phyloP scores from a whole-genome alignment of 352 stramenopile genomes.

The Pythium coloratum region DNA sequence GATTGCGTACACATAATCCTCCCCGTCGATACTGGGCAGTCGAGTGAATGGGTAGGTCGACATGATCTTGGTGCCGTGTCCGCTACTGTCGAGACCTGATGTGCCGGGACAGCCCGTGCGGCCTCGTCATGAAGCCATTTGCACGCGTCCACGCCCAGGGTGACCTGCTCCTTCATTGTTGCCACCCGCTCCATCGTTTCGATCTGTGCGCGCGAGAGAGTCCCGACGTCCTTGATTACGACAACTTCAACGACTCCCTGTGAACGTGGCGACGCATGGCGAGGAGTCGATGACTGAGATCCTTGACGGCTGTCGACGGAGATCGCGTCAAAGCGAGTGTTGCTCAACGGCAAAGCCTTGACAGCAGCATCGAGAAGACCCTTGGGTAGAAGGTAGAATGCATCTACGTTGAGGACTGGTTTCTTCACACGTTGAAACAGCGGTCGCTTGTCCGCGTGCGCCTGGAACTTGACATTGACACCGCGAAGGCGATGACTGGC shows the following conservation, averaged over 20 bases:
- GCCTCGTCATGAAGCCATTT: background rate
- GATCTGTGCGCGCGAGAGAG: background rate
- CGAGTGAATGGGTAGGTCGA: background rate
- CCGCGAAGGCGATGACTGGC: background rate
- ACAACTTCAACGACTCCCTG: background rate
- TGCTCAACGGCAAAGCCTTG: background rate
- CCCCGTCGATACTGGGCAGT: background rate
- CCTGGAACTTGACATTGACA: background rate
- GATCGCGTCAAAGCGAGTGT: background rate
- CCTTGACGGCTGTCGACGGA: background rate
- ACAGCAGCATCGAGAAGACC: background rate
- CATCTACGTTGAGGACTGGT: background rate
- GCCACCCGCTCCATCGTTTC: background rate
- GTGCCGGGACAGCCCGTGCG: background rate
- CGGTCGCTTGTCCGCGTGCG: background rate
- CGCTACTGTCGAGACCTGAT: background rate
- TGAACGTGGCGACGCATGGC: background rate
- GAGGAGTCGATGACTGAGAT: background rate
- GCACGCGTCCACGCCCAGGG: background rate
- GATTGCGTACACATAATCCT: background rate
- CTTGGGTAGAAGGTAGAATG: constrained; percentile 4
- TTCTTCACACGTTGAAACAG: background rate
- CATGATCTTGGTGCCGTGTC: background rate
- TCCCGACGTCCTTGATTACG: background rate
- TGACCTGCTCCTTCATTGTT: background rate